Base-by-base conservation (phyloP, 1,139 yeast species). In the Hansenula sp. region DNA sequence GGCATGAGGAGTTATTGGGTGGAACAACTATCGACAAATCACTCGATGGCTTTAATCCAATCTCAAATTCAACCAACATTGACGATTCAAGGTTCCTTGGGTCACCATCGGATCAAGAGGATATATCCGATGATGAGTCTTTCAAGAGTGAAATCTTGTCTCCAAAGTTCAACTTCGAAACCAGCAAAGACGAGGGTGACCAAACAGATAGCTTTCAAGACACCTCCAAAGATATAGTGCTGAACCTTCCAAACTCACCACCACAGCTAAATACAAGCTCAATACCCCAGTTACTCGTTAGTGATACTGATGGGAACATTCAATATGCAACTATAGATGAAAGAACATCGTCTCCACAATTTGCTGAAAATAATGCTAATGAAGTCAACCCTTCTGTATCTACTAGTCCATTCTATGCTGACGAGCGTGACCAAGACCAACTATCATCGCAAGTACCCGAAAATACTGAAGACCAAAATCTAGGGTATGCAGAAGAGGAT, bases 71-170 rank as follows among this genome's bases (percentile, higher is more conserved):
- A 2, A 43, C 44, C 12, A 32, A 32, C 6, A 33, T 33, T 11
- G 36, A 15, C 12, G 25, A 18, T 19, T 16, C 16, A 19, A n/a
- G 11, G n/a, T 5, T 30, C n/a, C 18, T 18, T 11, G 40, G 19
- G 15, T 30, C 36, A 13, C 32, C 37, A 10, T 31, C 37, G 8
- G 30, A 35, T 4, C 21, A 11, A 13, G 41, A 15, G 16, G 40
- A 38, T 25, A n/a, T 31, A 2, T 40, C 46, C 5, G 54, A 50
- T 37, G 43, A 32, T 19, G 51, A 48, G 19, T 52, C 57, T 1
- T 43, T 52, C 42, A 41, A 46, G 27, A 51, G 55, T 43, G 49
- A 47, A 11, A 44, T 54, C 10, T 38, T 54, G 5, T 47, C 57
- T 8, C 48, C 50, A 40, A 44, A 44, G n/a, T 36, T 44, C 28